phyloP scores from a whole-genome alignment of 176 grass and related monocot species.

The Typha latifolia region DNA sequence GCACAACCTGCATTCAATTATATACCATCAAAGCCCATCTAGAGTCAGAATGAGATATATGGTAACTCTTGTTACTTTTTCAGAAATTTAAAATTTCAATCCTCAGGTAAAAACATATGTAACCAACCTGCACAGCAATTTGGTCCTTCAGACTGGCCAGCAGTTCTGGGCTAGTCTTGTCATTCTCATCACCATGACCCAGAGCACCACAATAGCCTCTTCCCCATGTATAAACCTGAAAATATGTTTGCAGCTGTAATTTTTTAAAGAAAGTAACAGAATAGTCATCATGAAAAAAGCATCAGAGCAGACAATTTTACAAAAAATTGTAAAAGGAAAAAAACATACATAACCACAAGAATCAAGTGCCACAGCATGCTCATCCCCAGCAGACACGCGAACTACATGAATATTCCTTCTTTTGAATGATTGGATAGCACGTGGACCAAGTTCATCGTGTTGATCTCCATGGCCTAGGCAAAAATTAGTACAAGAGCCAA shows the following conservation, averaged over 20 bases:
- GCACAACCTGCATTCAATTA: too few relatives aligned
- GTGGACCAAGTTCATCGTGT: constrained; percentile 81
- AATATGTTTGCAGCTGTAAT: not conserved
- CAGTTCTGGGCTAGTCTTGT: constrained; percentile 86
- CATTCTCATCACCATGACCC: constrained; percentile 96
- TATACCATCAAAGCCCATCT: too few relatives aligned
- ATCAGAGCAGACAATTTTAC: too few relatives aligned
- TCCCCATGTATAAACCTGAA: constrained; percentile 98
- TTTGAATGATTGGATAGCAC: constrained; percentile 71
- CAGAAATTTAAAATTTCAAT: not conserved
- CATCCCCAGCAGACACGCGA: constrained; percentile 92
- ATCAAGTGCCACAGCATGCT: constrained; percentile 97
- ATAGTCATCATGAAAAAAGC: too few relatives aligned
- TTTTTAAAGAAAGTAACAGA: not conserved
- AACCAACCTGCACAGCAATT: constrained; percentile 82
- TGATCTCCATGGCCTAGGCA: constrained; percentile 93
- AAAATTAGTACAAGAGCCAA: constrained; percentile 87
- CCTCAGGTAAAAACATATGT: not conserved
- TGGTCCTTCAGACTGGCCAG: constrained; percentile 57
- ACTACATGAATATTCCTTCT: constrained; percentile 83
- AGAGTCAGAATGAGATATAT: too few relatives aligned
- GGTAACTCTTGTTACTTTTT: too few relatives aligned
- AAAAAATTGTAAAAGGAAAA: not conserved
- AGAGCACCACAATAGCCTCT: constrained; percentile 97
- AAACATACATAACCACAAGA: constrained; percentile 61